Conservation (phyloP, 495 filamentous ascomycete genomes). For the Xylaria telfairii region DNA sequence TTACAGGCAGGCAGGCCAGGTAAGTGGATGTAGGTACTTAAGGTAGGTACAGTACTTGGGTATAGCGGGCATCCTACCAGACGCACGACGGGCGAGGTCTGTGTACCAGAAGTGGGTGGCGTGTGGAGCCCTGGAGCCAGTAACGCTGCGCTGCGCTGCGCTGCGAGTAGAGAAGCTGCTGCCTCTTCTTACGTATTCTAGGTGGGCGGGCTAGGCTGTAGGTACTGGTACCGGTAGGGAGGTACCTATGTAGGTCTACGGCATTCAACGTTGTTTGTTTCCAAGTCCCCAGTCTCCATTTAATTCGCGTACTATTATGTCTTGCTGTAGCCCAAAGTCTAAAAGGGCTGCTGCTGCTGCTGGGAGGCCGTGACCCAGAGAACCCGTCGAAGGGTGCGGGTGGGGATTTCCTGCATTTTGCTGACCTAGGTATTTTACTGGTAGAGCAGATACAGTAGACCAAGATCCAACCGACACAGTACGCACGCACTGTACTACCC, state of each 20-base stretch:
- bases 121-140: constrained; percentile 6
- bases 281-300: no score
- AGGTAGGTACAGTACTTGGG: no score
- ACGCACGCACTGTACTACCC: neutral
- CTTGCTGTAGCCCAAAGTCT: constrained; percentile 22
- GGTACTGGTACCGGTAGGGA: constrained; percentile 1
- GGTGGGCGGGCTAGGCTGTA: neutral
- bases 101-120: constrained; percentile 9
- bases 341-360: constrained; percentile 2
- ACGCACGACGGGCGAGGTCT: neutral
- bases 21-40: no score
- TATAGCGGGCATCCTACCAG: neutral
- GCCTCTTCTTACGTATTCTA: no score
- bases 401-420: neutral
- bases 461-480: neutral
- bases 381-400: neutral
- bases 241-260: neutral
- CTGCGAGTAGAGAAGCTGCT: neutral
- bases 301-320: neutral
- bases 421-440: no score
- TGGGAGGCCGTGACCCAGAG: neutral
- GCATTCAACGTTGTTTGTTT: constrained; percentile 2
- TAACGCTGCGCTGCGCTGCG: neutral
- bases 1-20: no score
- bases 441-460: neutral